Evolutionary conservation across 345 rosid species (phyloP), one percentile per base, ranked within the genome.

Genomic region (Acer campestre): DNA sequence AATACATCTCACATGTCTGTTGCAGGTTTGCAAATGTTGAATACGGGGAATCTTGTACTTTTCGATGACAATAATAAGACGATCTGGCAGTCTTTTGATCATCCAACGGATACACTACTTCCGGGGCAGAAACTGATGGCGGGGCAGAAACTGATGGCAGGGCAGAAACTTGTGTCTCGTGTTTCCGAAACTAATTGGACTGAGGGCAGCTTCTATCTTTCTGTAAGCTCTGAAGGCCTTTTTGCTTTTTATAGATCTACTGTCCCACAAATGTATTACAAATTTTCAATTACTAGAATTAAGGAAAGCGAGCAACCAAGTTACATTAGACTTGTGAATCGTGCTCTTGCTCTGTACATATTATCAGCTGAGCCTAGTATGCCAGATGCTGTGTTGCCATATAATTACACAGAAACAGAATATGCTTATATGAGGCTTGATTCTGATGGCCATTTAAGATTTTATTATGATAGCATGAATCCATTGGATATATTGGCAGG

Each of bases 41-140:
- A 70, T 0, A 29, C 29, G 18, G 70, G 75, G 13, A 79, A 79
- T 44, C 82, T 79, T 4, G 78, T 74, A 44, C 71, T 79, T 49
- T 69, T 20, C 27, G 71, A 62, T 69, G 38, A 23, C 20, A 75
- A 79, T 5, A 69, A 74, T 7, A 10, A 16, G 1, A 38, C 35
- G 8, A 42, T 75, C 18, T 82, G 80, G 77, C 77, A 77, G 14
- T 76, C 80, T 35, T 81, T 81, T 53, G 74, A 67, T 65, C 42
- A 64, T 56, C 76, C 79, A 20, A 75, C 68, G 20, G 53, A 80
- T 31, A 25, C 49, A 18, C 55, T 70, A 22, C 72, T 80, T 75
- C 27, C 64, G 3, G 72, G 73, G 3, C 76, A 75, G 22, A 75
- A 8, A 13, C 55, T 51, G 17, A 7, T 2, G 20, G 49, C 25